Conservation (phyloP, 2,329 filamentous ascomycete genomes). For the Fusarium continuum region DNA sequence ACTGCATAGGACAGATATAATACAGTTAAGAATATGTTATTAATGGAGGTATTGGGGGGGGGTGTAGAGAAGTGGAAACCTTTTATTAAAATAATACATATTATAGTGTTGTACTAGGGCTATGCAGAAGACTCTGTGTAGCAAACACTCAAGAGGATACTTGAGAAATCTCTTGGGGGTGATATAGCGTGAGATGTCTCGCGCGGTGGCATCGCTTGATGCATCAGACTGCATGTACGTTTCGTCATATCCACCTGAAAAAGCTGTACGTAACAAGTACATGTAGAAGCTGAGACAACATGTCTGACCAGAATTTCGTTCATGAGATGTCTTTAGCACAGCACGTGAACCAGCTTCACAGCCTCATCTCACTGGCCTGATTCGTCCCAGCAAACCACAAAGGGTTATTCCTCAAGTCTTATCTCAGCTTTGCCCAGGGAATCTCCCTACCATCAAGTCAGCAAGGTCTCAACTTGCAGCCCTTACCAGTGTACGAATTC, state of each 20-base stretch:
- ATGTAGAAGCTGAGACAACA: background rate
- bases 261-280: background rate
- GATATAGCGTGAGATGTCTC: background rate
- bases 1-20: too few relatives aligned
- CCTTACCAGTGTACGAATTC: constrained; percentile 22
- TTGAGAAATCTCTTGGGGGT: background rate
- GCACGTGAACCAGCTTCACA: background rate
- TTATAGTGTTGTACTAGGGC: background rate
- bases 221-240: background rate
- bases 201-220: constrained; percentile 22
- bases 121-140: background rate
- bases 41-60: too few relatives aligned
- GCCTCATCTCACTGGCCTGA: background rate
- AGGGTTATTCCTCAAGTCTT: background rate
- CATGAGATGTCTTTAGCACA: background rate
- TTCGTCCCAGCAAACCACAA: background rate
- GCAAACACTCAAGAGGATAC: background rate
- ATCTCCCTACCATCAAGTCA: constrained; percentile 26
- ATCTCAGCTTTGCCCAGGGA: background rate
- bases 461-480: constrained; percentile 23
- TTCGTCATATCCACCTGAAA: background rate
- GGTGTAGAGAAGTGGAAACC: background rate
- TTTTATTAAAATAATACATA: background rate
- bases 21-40: too few relatives aligned
- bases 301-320: background rate